Base-by-base conservation (phyloP, 1,139 yeast genomes). In the Zygoascus meyerae region DNA sequence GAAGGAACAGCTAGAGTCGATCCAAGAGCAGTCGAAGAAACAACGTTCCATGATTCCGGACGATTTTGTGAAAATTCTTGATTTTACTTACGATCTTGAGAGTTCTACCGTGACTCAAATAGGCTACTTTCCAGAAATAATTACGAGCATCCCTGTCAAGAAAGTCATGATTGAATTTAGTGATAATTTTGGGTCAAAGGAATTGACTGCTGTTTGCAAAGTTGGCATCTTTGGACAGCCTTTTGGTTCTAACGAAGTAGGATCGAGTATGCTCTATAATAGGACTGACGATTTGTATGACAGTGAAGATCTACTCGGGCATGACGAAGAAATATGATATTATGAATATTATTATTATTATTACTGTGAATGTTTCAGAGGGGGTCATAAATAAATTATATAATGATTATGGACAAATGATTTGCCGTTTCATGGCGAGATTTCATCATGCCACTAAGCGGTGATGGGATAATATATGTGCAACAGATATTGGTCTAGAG, bases 131-230 rank as follows among this genome's bases (percentile, higher is more conserved):
- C 54, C 59, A n/a, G 64, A 61, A 47, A 52, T 57, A 8, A 48
- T 66, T 2, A 61, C 67, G 2, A 47, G 45, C 1, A 36, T 58
- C 17, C 47, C 50, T 18, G 56, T 61, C 3, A 38, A 50, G 14
- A 52, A 52, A 33, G 57, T 64, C 11, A 51, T 52, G 16, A 60
- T 56, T 36, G 47, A 48, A 30, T 54, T 64, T 42, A 62, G 57
- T 12, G 59, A 55, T 41, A 66, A 67, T 45, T 65, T 69, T 67
- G 71, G 70, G 2, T 55, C 57, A 45, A 52, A 52, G 3, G 56
- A 54, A 18, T 60, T 52, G 46, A 67, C 69, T 5, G 66, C 71
- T 47, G 44, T 67, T 4, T 66, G 67, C 47, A 56, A 66, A 42
- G 56, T 65, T 7, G 52, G 60, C 34, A 60, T 65, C 18, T 62